A percentile compares a stretch with the other conserved stretches of the same genome.
Evolutionary conservation across 176 grass and related monocot species (phyloP).

Genomic region (Poa annua): DNA sequence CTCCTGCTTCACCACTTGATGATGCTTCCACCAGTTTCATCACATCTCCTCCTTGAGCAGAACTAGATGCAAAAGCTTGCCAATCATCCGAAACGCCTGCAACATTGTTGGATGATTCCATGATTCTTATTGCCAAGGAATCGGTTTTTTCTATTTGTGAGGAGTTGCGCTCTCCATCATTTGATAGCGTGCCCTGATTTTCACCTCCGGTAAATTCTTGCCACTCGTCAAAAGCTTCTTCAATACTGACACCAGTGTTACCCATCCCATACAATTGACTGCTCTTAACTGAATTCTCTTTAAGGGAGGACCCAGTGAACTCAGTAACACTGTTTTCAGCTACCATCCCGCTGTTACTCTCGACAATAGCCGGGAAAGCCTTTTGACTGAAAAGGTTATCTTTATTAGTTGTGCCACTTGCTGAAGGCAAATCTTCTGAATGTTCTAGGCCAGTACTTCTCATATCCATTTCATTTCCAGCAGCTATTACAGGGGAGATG

Average conservation of each 20-base stretch:
- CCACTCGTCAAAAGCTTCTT: conserved; percentile 69
- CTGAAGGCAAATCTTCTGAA: conserved; percentile 48
- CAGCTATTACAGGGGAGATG: conserved; percentile 23
- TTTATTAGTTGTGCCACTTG: conserved; percentile 24
- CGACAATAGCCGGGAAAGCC: conserved; percentile 5
- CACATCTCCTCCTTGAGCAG: conserved; percentile 51
- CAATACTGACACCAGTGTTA: conserved; percentile 34
- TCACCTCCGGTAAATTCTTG: conserved; percentile 49
- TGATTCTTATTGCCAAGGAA: conserved; percentile 43
- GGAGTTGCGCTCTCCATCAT: conserved; percentile 4
- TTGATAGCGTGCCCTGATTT: conserved; percentile 45
- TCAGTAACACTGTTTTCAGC: conserved; percentile 45
- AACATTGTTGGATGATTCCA: conserved; percentile 47
- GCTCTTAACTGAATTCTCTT: conserved; percentile 35
- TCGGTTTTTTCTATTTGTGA: conserved; percentile 53
- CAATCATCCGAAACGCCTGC: conserved; percentile 55
- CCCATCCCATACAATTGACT: conserved; percentile 33
- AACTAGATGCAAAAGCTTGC: conserved; percentile 61
- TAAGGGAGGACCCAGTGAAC: conserved; percentile 28
- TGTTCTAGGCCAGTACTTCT: conserved; percentile 36
- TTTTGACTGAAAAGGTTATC: conserved; percentile 55
- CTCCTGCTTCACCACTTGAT: neutral
- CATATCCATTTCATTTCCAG: conserved; percentile 49
- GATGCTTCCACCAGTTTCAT: conserved; percentile 22
- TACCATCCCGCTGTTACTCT: conserved; percentile 23